These are phyloP conservation scores for Mortierella claussenii DNA, from an alignment of 192 early-diverging fungal species.

Conservation along the genomic window DNA sequence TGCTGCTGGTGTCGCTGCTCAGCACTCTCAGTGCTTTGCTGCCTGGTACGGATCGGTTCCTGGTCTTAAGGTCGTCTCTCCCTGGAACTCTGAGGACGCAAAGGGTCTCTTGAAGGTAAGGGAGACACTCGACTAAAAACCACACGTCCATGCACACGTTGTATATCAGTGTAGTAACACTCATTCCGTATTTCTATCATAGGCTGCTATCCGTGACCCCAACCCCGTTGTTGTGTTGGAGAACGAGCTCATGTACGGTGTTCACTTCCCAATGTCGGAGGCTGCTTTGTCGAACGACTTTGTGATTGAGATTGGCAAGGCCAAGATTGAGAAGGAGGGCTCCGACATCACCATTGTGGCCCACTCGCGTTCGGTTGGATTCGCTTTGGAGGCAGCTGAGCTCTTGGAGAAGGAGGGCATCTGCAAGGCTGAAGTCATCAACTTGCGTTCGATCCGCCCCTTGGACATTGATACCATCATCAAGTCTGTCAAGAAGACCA, in stretches of 20 bases:
- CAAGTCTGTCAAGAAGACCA: slow-evolving; percentile 96
- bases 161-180: too few relatives aligned
- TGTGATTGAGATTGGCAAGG: slow-evolving; percentile 94
- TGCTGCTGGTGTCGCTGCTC: slow-evolving; percentile 96
- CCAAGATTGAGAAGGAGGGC: slow-evolving; percentile 77
- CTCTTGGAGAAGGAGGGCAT: slow-evolving; percentile 84
- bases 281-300: slow-evolving; percentile 80
- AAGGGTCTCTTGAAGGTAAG: slow-evolving; percentile 91
- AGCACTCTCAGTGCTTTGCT: slow-evolving; percentile 99
- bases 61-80: slow-evolving; percentile 96
- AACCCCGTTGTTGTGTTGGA: slow-evolving; percentile 97
- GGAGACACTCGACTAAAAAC: background rate
- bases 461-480: slow-evolving; percentile 93
- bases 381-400: slow-evolving; percentile 88
- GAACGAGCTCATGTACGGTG: slow-evolving; percentile 98
- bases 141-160: too few relatives aligned
- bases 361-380: slow-evolving; percentile 91
- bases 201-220: slow-evolving; percentile 96
- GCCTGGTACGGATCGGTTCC: slow-evolving; percentile 98
- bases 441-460: slow-evolving; percentile 97
- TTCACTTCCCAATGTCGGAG: slow-evolving; percentile 84
- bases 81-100: slow-evolving; percentile 96
- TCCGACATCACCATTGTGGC: slow-evolving; percentile 93
- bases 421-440: slow-evolving; percentile 90
- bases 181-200: background rate